Evolutionary conservation across 2,329 filamentous ascomycete genomes (phyloP), one percentile per base, ranked within the genome.

Genomic region (Huntiella abstrusa): DNA sequence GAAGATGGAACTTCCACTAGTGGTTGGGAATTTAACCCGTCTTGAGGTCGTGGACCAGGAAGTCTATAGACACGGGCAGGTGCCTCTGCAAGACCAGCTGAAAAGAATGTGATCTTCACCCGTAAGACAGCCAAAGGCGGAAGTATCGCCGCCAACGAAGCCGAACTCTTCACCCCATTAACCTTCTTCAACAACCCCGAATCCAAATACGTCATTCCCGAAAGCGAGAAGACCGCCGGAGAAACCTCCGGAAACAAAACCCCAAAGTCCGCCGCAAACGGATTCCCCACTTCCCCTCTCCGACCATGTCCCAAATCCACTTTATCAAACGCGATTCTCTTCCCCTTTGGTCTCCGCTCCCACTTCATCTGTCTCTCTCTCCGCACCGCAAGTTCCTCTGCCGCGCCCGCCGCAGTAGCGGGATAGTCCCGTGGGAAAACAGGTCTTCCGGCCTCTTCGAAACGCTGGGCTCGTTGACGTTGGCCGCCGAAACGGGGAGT

Each of bases 371-470:
- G 41, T 47, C 75, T 66, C 53, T 63, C 68, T 41, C 64, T 61
- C 10, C 77, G 71, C 59, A 87, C 72, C 33, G 73, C 69, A 33
- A 75, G 57, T 58, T 92, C 83, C 83, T 86, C 95, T 12, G 68
- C 65, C 58, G 74, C 77, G 1, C 91, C 91, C 2, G 86, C 81
- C 48, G 73, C 69, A 0, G 86, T 93, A 4, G 79, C 83, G 0
- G 83, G 77, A 51, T 75, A 83, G 59, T 98, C 91, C 3, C 75
- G 80, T 0, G 91, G 91, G 56, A 94, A 98, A 74, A 82, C 92
- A 1, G 85, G 76, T 34, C 71, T 63, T 0, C 75, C 75, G 15
- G 77, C 73, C 62, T 96, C 87, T 56, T 94, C 93, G 1, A 77
- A 66, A 16, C 93, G 69, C 58, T 96, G 88, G 33, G 77, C 73